Conservation (phyloP, 2,329 filamentous ascomycete species). For the Microcera coccophila region DNA sequence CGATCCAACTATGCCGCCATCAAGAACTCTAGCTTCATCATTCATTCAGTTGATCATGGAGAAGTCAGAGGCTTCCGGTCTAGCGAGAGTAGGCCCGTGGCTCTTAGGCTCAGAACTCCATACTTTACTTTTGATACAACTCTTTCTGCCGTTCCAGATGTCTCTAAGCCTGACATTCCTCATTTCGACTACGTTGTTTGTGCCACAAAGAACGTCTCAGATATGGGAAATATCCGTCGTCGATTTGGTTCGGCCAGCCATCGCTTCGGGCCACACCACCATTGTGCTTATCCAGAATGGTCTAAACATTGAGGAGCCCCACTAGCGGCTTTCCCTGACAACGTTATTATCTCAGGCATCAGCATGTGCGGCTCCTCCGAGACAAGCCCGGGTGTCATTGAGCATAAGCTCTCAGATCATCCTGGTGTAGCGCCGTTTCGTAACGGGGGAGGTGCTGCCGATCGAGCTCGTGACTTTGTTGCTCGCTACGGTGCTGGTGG, state of each 20-base stretch:
- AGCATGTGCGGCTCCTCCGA: slow-evolving; percentile 26
- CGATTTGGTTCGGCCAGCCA: slow-evolving; percentile 21
- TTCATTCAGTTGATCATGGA: slow-evolving; percentile 23
- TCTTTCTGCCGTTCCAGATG: slow-evolving; percentile 17
- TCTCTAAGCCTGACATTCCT: slow-evolving; percentile 8
- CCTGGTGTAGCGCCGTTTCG: slow-evolving; percentile 20
- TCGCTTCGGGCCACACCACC: slow-evolving; percentile 15
- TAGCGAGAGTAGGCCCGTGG: slow-evolving; percentile 22
- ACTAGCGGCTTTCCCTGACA: slow-evolving; percentile 17
- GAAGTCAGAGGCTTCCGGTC: slow-evolving; percentile 17
- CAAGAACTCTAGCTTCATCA: slow-evolving; percentile 20
- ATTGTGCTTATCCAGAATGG: slow-evolving; percentile 25
- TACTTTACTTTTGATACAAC: slow-evolving; percentile 14
- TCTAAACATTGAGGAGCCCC: slow-evolving; percentile 24
- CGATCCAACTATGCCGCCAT: slow-evolving; percentile 23
- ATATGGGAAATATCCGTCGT: slow-evolving; percentile 13
- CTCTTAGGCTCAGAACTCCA: too few relatives aligned
- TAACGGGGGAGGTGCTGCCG: slow-evolving; percentile 11
- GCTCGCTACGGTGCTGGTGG: slow-evolving; percentile 19
- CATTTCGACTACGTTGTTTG: slow-evolving; percentile 25
- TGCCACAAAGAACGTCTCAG: slow-evolving; percentile 24
- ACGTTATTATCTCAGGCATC: slow-evolving; percentile 22
- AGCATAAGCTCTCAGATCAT: slow-evolving; percentile 21
- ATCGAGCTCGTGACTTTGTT: slow-evolving; percentile 20
- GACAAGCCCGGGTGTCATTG: slow-evolving; percentile 16